Evolutionary conservation across 1,284 basidiomycete species (phyloP), one percentile per base, ranked within the genome.

Genomic region (Naganishia cerealis): DNA sequence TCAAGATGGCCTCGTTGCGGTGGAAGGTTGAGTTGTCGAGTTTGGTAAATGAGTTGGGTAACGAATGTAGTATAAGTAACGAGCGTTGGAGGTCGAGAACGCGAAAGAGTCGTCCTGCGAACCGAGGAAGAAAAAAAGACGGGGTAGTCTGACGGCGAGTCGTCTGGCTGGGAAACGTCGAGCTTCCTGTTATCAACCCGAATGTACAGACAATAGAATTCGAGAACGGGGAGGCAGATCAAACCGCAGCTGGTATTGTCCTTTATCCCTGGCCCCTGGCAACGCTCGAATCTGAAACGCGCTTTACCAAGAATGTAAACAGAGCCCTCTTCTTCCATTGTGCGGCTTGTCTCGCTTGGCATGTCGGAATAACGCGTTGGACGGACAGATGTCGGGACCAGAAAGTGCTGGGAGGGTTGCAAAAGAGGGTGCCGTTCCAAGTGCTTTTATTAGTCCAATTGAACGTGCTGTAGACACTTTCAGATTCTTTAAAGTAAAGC

Each of bases 1-100:
- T 48, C 36, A 42, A 62, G 40, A 33, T 24, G 21, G 46, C 7
- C 53, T 38, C 29, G 29, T 33, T 33, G 29, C 29, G 29, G 3
- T 33, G 29, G 3, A 33, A 6, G 29, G 29, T 33, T 33, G 33
- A 50, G 33, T 54, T 24, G 57, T 36, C 29, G 57, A 18, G 29
- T 29, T 54, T 24, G 12, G n/a, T 24, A 50, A 13, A 50, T 50
- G 57, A 63, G 36, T 26, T 21, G 36, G 55, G 46, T 43, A 56
- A 52, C 55, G 52, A 61, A 53, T 55, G 67, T 63, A 39, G 26
- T 53, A 46, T 68, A 59, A 43, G 58, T 52, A 53, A 46, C 54
- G 65, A 59, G 38, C 48, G 66, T 57, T 42, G 48, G 29, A 40
- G 33, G 39, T 18, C 29, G 38, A 42, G 53, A 40, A 59, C 39